Evolutionary conservation across 164 flowering plant genomes (phyloP), one percentile per base, ranked within the genome.

Genomic region (Paratinospora sagittata): DNA sequence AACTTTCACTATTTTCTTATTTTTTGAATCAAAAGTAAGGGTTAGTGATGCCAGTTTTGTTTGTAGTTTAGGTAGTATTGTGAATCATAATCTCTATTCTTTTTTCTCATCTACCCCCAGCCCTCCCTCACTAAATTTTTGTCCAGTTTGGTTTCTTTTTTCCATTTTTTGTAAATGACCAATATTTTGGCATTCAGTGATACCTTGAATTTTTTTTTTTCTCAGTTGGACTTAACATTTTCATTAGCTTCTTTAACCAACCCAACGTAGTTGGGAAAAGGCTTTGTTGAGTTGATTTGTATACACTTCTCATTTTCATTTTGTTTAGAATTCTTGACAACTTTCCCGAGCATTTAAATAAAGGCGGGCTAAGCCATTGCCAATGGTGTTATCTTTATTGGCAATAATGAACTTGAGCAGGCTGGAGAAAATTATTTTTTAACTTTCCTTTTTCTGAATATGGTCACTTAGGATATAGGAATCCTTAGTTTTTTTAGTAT

Each of bases 11-110:
- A 2, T 52, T 52, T n/a, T 52, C 2, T 52, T 17, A n/a, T 52
- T 52, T 52, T 52, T n/a, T 17, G 17, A n/a, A 3, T 52, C 1
- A 0, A 52, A n/a, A 52, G 23, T 16, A 52, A 14, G 58, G 0
- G 47, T 90, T 60, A 52, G 78, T 66, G 52, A 55, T 61, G 24
- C 47, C 60, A 45, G 52, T 13, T 43, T 60, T 45, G 9, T 60
- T 2, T 37, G 21, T 30, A 4, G 39, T 37, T 47, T 27, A 23
- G 13, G 64, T 55, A 19, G 27, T 27, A 12, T 10, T 39, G 33
- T 19, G 5, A 52, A 17, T 3, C 23, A 17, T 19, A 52, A 52
- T 3, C 23, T 52, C 23, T 52, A 19, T 52, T n/a, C 14, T 52
- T 6, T 52, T 16, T 52, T 52, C 58, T 52, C 58, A 7, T 52